Base-by-base conservation (phyloP, 1,284 basidiomycete species). In the Sporisorium exsertum region DNA sequence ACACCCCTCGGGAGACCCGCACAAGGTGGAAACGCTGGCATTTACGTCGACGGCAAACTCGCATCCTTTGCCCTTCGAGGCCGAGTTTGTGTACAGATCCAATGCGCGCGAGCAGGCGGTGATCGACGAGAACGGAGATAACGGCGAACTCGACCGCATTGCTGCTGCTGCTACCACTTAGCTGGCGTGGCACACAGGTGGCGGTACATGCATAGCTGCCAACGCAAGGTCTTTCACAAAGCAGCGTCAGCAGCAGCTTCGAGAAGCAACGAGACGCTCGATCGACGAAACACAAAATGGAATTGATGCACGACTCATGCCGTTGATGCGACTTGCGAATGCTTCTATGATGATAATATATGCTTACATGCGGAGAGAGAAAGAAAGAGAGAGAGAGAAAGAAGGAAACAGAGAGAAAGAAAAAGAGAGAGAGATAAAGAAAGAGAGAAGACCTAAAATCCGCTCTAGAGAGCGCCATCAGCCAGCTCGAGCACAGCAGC, bases 21-120 rank as follows among this genome's bases (percentile, higher is more conserved):
- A 57, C 0, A 37, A 47, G 9, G 66, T 70, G 5, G 72, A 75
- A 18, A 71, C 67, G 18, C 32, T 75, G 16, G 75, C 75, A 2
- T 77, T 77, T 50, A 60, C 42, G 32, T 73, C 70, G n/a, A 54
- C 32, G 7, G 65, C 69, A 16, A 77, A 79, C 43, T 74, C 63
- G 13, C 71, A 75, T 57, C 63, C 74, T 6, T 55, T 77, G 3
- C 76, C 74, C 3, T 73, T 73, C 10, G 18, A 40, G 7, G 74
- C 62, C 12, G 46, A 29, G 1, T 65, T 65, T 16, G 50, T 5
- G 3, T 71, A 49, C 20, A 18, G 61, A 0, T 53, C 57, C 5
- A 51, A 40, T 2, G 51, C 46, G 5, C 18, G 58, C 8, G 40
- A 58, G 29, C 35, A 29, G 32, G 62, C n/a, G 10, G 58, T 58